Evolutionary conservation across 371 early-diverging fungal species (phyloP), one percentile per base, ranked within the genome.

Genomic region (Gilbertella persicaria): DNA sequence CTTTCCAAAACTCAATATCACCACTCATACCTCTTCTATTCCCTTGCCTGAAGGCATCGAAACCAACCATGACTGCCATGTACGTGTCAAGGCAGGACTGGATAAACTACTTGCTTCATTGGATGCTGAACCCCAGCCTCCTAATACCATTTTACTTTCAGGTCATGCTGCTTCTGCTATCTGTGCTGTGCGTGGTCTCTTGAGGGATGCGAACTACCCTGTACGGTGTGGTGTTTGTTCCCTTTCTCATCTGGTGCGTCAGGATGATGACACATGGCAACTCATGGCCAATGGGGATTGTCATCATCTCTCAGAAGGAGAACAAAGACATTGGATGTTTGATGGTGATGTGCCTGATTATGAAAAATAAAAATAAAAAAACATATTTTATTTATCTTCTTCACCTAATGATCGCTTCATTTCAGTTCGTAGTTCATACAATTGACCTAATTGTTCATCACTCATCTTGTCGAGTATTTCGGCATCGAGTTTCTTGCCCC

Each of bases 391-490:
- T 25, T 62, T 25, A 19, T 62, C 68, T 33, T 75, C 46, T 10
- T 55, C 59, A 16, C 66, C 55, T n/a, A 77, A 63, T 3, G 80
- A 53, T 16, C 62, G 68, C 45, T 72, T 81, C 23, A 84, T 62
- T 57, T 86, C 84, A 20, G 73, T 67, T 51, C 83, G 62, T 51
- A 88, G 65, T 55, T 82, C 87, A 66, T 77, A 82, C 19, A 88
- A 58, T 46, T 86, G 87, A 1, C 86, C 86, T 12, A 88, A 40
- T 50, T 87, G 87, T 57, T 88, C 82, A 42, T 85, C 85, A 23
- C 68, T 80, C 78, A 88, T 71, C 55, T 78, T 84, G 5, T 88
- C 84, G 33, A 86, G 46, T 24, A 75, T 45, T 3, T 66, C 55
- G 10, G 54, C 12, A 25, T 79, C 75, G 17, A 88, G 23, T 45